Evolutionary conservation across 768 basidiomycete genomes (phyloP).

Genomic region (Leccinum boreale): DNA sequence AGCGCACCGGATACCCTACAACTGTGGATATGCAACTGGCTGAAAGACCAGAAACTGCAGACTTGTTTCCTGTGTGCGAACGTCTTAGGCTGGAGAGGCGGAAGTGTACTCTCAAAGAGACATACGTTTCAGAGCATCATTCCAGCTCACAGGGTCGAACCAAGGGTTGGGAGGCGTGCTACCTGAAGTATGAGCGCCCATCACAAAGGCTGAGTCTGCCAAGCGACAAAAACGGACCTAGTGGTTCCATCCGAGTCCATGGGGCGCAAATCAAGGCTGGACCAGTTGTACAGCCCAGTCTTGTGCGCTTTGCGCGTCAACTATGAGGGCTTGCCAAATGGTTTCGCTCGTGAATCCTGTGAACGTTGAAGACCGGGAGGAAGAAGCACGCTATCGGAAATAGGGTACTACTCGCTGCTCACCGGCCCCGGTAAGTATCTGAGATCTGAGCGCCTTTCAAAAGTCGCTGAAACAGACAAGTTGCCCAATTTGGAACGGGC

Average conservation of each 20-base stretch:
- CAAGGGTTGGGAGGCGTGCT: conserved; percentile 56
- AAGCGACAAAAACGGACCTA: conserved; percentile 36
- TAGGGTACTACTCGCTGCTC: conserved; percentile 19
- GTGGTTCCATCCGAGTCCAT: conserved; percentile 64
- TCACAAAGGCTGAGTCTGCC: neutral
- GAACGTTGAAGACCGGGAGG: conserved; percentile 14
- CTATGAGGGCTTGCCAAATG: conserved; percentile 13
- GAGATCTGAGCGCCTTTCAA: neutral
- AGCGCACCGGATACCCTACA: conserved; percentile 77
- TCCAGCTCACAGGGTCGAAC: conserved; percentile 58
- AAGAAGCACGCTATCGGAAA: conserved; percentile 13
- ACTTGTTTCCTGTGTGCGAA: conserved; percentile 63
- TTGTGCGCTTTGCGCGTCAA: conserved; percentile 63
- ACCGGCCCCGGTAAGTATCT: conserved; percentile 12
- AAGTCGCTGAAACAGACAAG: conserved; percentile 13
- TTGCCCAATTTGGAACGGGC: conserved; percentile 18
- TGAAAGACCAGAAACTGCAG: conserved; percentile 85
- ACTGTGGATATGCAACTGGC: conserved; percentile 92
- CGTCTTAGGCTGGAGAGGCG: conserved; percentile 3
- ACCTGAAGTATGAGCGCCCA: conserved; percentile 20
- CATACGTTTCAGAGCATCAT: conserved; percentile 68
- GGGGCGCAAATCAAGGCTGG: conserved; percentile 50
- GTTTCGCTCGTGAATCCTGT: conserved; percentile 14
- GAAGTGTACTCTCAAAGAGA: conserved; percentile 2
- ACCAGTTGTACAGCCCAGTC: conserved; percentile 67